Conservation (phyloP, 108 stramenopile species). For the Skeletonema menzelii region DNA sequence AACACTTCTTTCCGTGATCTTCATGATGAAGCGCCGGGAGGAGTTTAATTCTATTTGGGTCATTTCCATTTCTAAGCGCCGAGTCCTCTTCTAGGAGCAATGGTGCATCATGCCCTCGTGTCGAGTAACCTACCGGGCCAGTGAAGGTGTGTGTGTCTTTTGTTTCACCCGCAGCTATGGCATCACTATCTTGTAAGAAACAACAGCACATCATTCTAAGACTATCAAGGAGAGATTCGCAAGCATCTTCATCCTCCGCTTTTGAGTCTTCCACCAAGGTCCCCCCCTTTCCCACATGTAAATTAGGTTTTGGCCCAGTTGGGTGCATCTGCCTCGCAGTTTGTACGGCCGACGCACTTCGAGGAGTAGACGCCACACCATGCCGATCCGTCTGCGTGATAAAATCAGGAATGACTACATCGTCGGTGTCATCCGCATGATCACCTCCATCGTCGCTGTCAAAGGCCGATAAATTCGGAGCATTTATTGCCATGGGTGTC, state of each 20-base stretch:
- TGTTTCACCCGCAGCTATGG: not conserved
- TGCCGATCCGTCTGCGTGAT: constrained; percentile 87
- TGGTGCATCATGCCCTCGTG: constrained; percentile 47
- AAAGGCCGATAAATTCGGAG: constrained; percentile 10
- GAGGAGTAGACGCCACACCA: constrained; percentile 78
- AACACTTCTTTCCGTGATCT: constrained; percentile 87
- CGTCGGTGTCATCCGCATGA: constrained; percentile 23
- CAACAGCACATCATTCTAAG: constrained; percentile 89
- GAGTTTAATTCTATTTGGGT: constrained; percentile 49
- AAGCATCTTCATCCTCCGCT: constrained; percentile 55
- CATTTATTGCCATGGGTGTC: constrained; percentile 51
- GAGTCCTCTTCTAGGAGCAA: constrained; percentile 39
- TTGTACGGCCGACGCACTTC: constrained; percentile 58
- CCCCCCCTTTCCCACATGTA: constrained; percentile 54
- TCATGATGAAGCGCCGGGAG: constrained; percentile 63
- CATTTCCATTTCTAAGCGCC: constrained; percentile 37
- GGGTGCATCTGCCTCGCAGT: constrained; percentile 61
- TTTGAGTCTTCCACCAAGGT: constrained; percentile 40
- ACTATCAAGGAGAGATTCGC: constrained; percentile 75
- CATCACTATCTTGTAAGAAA: constrained; percentile 57
- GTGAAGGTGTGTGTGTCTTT: constrained; percentile 2
- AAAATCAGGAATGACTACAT: constrained; percentile 70
- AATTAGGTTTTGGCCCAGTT: constrained; percentile 48
- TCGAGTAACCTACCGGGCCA: constrained; percentile 35
- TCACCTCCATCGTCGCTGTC: constrained; percentile 6